Evolutionary conservation across 2,329 filamentous ascomycete genomes (phyloP).

Genomic region (Arachnomyces sp.): DNA sequence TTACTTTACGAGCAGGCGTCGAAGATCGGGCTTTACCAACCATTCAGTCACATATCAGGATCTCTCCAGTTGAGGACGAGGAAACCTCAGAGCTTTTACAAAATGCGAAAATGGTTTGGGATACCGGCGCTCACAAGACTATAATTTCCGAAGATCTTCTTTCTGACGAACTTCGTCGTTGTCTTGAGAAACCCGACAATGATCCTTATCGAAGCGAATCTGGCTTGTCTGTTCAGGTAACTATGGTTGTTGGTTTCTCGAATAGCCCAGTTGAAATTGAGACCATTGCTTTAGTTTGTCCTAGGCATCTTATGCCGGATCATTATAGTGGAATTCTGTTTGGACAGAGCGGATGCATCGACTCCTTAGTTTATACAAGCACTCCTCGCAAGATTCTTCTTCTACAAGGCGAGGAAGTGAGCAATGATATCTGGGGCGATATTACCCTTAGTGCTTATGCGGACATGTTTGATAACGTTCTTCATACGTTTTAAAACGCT

Average conservation of each 20-base stretch:
- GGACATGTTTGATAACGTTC: not conserved
- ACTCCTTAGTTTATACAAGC: not conserved
- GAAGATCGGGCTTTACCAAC: not conserved
- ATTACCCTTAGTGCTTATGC: not conserved
- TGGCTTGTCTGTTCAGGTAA: not conserved
- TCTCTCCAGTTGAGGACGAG: not conserved
- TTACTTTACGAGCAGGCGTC: not conserved
- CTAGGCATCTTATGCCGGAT: not conserved
- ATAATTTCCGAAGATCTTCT: not conserved
- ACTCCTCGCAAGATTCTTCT: not conserved
- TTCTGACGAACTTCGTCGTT: not conserved
- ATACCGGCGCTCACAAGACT: not conserved
- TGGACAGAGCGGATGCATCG: slow-evolving; percentile 1
- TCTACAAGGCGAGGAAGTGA: not conserved
- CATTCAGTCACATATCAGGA: not conserved
- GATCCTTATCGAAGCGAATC: slow-evolving; percentile 1
- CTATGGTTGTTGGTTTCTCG: not conserved
- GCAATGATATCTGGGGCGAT: not conserved
- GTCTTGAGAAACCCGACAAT: not conserved
- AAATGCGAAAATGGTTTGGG: not conserved
- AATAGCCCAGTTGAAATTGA: not conserved
- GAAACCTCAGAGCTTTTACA: not conserved
- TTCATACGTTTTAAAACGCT: too few relatives aligned
- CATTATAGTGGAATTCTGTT: not conserved
- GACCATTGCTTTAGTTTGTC: not conserved